These are phyloP conservation scores for Penicillium manginii DNA, from an alignment of 495 filamentous ascomycete species.

Conservation along the genomic window DNA sequence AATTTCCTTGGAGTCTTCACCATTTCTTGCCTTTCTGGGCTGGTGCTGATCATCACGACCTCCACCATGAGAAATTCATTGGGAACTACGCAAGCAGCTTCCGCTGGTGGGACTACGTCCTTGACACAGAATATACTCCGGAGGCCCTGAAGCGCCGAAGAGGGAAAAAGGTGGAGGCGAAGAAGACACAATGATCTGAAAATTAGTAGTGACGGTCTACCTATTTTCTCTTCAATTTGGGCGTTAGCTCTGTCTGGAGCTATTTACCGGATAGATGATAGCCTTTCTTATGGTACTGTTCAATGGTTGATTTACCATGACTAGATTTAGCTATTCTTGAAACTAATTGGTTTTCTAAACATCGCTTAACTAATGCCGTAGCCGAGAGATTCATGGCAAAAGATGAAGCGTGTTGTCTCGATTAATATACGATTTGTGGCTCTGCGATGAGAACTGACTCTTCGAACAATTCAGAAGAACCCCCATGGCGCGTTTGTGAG, in stretches of 20 bases:
- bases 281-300: slow-evolving; percentile 21
- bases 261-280: slow-evolving; percentile 15
- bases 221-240: slow-evolving; percentile 20
- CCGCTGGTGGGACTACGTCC: slow-evolving; percentile 95
- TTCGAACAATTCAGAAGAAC: too few species aligned
- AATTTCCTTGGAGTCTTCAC: slow-evolving; percentile 95
- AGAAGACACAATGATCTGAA: slow-evolving; percentile 16
- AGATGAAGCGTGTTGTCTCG: too few species aligned
- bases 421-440: too few species aligned
- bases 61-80: slow-evolving; percentile 96
- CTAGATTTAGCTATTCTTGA: slow-evolving; percentile 16
- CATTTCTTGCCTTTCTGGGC: slow-evolving; percentile 98
- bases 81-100: slow-evolving; percentile 98
- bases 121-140: slow-evolving; percentile 91
- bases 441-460: too few species aligned
- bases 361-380: slow-evolving; percentile 16
- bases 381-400: slow-evolving; percentile 18
- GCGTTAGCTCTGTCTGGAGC: slow-evolving; percentile 17
- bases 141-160: slow-evolving; percentile 84
- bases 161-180: slow-evolving; percentile 29
- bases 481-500: too few species aligned
- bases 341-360: slow-evolving; percentile 20
- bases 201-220: slow-evolving; percentile 14
- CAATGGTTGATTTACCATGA: slow-evolving; percentile 19
- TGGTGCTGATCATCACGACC: slow-evolving; percentile 93